Base-by-base conservation (phyloP, 106 monocot genomes). In the Iris macrosiphon region DNA sequence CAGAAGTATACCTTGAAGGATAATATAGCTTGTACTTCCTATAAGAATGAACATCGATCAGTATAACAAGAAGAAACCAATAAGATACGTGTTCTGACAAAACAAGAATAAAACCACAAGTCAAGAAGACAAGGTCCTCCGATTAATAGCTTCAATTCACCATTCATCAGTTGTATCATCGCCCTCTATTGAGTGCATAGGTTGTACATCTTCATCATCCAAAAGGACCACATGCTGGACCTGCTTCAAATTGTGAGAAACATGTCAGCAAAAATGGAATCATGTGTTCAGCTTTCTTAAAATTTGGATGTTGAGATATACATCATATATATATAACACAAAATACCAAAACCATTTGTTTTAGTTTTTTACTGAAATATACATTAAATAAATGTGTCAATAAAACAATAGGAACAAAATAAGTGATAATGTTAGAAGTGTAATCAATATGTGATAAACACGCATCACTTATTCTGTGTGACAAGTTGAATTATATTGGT, bases 1-100 rank as follows among this genome's bases (percentile, higher is more conserved):
- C n/a, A n/a, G n/a, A n/a, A n/a, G n/a, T n/a, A n/a, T 17, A 96
- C 96, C 96, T 82, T 54, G 90, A 82, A 66, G 96, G 90, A 71
- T 90, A 96, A 52, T 76, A 86, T 8, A 80, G 49, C 55, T 79
- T 96, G 13, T 44, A 31, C 53, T 74, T 73, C 80, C 84, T 96
- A 70, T 20, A 79, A 60, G 62, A 63, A 31, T 14, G 11, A n/a
- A n/a, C 16, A 6, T 26, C 12, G 19, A 7, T 60, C 40, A 60
- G 37, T 45, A 45, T 25, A 43, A 44, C 23, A 47, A 10, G 11
- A 65, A 43, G 25, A 49, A 11, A 6, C 39, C 18, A 33, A 43
- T 38, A 30, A 0, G 40, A 34, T 15, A 65, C n/a, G n/a, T n/a
- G n/a, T n/a, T n/a, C n/a, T n/a, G n/a, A n/a, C n/a, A n/a, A n/a